Base-by-base conservation (phyloP, 179 eudicot genomes). In the Vitellaria paradoxa region DNA sequence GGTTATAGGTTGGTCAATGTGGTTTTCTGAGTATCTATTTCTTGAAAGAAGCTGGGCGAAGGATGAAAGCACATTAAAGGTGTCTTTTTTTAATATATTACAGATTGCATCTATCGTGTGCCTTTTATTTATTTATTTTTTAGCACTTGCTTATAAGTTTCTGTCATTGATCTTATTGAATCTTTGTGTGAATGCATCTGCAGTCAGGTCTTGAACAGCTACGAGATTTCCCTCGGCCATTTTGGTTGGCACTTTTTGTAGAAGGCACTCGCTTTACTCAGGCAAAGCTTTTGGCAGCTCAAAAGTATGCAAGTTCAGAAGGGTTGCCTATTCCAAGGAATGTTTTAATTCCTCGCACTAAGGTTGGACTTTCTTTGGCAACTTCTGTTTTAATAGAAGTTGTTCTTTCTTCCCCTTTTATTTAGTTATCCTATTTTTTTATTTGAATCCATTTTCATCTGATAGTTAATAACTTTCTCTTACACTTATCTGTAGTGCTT, bases 1-100 rank as follows among this genome's bases (percentile, higher is more conserved):
- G 99, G 99, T 93, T 49, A 90, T 95, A 65, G 99, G 99, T 65
- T 93, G 99, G 99, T 95, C 99, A 9, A 93, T 95, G 97, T 95
- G 99, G 99, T 95, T 95, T 82, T 95, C 99, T 47, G 97, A 95
- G 88, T 95, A 90, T 83, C 91, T 95, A 68, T 95, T 95, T 85
- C 93, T 95, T 75, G 97, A 93, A 85, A 89, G 97, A 88, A 95
- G 85, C 82, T 95, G 99, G 99, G 99, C 92, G 45, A 95, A 88
- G 85, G 99, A 95, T 86, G 99, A 93, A 85, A 81, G 61, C 81
- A 95, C 91, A 57, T 70, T 95, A 52, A 89, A 93, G 93, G 97
- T 93, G 85, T 24, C 30, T n/a, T 72, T 23, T 20, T 45, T 65
- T 65, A 14, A 60, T n/a, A 17, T 15, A 30, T 75, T 63, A 9